A percentile compares a stretch with the other conserved stretches of the same genome.
These are phyloP conservation scores for Apodospora peruviana DNA, from an alignment of 495 filamentous ascomycete species.

Conservation along the genomic window DNA sequence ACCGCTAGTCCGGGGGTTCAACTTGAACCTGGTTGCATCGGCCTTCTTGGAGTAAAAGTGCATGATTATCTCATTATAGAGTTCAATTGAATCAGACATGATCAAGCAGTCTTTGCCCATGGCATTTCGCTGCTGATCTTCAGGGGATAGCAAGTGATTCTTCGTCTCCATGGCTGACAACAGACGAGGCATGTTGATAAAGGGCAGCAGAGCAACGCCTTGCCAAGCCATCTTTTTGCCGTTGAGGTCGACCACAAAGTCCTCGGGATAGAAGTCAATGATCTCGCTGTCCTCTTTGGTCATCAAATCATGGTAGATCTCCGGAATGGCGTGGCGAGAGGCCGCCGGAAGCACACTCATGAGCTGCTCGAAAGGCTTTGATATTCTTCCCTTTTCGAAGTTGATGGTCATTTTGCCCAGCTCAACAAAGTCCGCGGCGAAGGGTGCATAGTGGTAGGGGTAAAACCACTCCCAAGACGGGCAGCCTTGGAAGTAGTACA, in stretches of 20 bases:
- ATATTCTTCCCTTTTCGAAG: conserved; percentile 83
- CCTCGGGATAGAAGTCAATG: conserved; percentile 93
- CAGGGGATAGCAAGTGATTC: conserved; percentile 70
- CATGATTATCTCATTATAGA: conserved; percentile 74
- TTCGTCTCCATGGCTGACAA: conserved; percentile 77
- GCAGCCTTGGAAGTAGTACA: conserved; percentile 97
- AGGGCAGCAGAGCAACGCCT: conserved; percentile 87
- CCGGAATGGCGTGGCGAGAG: conserved; percentile 84
- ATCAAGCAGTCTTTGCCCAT: conserved; percentile 75
- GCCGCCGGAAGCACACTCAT: conserved; percentile 96
- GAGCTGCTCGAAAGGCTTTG: conserved; percentile 91
- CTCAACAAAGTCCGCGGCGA: conserved; percentile 90
- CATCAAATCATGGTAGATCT: conserved; percentile 85
- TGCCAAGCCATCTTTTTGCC: conserved; percentile 99
- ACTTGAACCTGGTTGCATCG: conserved; percentile 53
- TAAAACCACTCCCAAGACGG: conserved; percentile 99
- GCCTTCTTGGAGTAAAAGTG: conserved; percentile 91
- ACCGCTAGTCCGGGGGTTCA: conserved; percentile 68
- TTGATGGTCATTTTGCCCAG: conserved; percentile 69
- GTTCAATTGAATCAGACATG: conserved; percentile 70
- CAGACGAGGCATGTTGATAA: conserved; percentile 88
- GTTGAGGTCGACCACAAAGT: conserved; percentile 89
- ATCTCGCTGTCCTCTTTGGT: conserved; percentile 80
- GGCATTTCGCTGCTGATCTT: conserved; percentile 75
- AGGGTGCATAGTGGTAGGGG: conserved; percentile 96